Evolutionary conservation across 163 green algal species (phyloP).

Genomic region (Smithsoniella earleae): DNA sequence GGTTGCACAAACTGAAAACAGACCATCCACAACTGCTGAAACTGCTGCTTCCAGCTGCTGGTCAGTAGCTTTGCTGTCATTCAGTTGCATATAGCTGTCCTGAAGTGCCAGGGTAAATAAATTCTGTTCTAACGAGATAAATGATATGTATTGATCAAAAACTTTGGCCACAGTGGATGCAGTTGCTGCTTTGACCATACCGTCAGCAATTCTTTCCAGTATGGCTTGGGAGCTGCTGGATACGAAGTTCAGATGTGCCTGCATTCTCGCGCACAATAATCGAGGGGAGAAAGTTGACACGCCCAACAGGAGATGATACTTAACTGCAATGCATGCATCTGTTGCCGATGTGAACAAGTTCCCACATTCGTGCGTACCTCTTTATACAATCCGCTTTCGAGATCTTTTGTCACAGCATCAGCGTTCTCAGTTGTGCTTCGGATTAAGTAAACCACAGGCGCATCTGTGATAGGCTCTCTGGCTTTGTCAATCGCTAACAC

Average conservation of each 20-base stretch:
- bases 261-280: no score
- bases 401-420: constrained; percentile 61
- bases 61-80: constrained; percentile 79
- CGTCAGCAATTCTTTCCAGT: constrained; percentile 78
- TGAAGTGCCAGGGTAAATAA: constrained; percentile 83
- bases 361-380: no score
- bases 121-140: constrained; percentile 73
- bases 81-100: constrained; percentile 75
- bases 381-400: constrained; percentile 72
- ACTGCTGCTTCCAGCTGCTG: constrained; percentile 71
- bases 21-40: constrained; percentile 71
- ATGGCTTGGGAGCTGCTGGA: constrained; percentile 44
- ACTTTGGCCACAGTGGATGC: constrained; percentile 45
- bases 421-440: constrained; percentile 59
- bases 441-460: constrained; percentile 94
- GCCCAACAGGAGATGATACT: no score
- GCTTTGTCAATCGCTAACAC: constrained; percentile 81
- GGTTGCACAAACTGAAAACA: constrained; percentile 84
- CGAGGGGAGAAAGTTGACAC: constrained; percentile 84
- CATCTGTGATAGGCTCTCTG: constrained; percentile 88
- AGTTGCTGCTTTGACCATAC: constrained; percentile 47
- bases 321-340: no score
- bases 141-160: constrained; percentile 82
- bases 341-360: no score
- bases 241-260: constrained; percentile 27